Percentiles rank a stretch among this genome's conserved stretches.
Evolutionary conservation across 257 asterid genomes (phyloP).

Genomic region (Paulownia fortunei): DNA sequence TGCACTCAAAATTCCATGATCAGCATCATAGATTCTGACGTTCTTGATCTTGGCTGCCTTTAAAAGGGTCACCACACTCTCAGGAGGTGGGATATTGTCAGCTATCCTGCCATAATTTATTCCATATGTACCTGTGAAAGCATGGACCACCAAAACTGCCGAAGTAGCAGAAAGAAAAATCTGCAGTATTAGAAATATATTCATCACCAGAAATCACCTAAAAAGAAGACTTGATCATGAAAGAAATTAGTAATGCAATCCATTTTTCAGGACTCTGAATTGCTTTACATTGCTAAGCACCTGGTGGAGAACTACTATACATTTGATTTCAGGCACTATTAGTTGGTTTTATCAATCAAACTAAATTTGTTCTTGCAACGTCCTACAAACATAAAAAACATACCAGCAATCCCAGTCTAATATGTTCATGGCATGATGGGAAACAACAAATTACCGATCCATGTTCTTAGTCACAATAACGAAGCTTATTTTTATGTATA

Average conservation of each 20-base stretch:
- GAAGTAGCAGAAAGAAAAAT: background rate
- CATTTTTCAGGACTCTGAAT: no score
- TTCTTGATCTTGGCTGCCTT: constrained; percentile 69
- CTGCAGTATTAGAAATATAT: background rate
- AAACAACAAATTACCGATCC: no score
- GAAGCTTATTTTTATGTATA: background rate
- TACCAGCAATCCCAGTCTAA: no score
- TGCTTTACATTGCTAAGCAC: no score
- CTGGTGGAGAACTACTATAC: no score
- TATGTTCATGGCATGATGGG: no score
- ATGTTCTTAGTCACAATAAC: background rate
- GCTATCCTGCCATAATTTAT: constrained; percentile 81
- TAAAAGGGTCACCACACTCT: constrained; percentile 75
- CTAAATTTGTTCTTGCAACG: no score
- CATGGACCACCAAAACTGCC: constrained; percentile 51
- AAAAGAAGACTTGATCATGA: background rate
- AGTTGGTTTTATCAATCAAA: no score
- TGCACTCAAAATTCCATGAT: constrained; percentile 57
- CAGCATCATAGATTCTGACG: constrained; percentile 72
- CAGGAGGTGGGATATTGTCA: constrained; percentile 78
- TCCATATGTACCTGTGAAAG: constrained; percentile 81
- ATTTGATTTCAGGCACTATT: no score
- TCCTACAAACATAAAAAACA: no score
- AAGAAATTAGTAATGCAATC: background rate
- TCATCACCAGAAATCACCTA: background rate